Evolutionary conservation across 2,329 filamentous ascomycete genomes (phyloP).

Genomic region (Fonsecaea pugnacius): DNA sequence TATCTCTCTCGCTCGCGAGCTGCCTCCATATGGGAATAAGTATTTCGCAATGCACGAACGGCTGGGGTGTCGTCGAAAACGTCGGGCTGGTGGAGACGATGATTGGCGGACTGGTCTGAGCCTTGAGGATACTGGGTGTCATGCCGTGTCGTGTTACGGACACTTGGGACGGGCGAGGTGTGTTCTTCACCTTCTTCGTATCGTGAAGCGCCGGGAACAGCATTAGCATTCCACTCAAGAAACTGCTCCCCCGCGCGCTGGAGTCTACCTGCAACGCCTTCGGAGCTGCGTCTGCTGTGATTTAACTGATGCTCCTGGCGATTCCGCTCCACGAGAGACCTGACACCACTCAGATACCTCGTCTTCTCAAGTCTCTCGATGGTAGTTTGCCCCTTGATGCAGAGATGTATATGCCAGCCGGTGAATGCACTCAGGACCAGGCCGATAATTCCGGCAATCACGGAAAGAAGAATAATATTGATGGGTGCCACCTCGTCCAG

Average conservation of each 20-base stretch:
- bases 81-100: neutral
- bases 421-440: slow-evolving; percentile 89
- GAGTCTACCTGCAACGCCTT: slow-evolving; percentile 45
- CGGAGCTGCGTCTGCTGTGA: slow-evolving; percentile 46
- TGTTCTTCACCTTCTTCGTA: slow-evolving; percentile 77
- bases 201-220: slow-evolving; percentile 76
- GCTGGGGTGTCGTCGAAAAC: slow-evolving; percentile 34
- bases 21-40: slow-evolving; percentile 57
- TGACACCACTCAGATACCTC: slow-evolving; percentile 81
- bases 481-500: slow-evolving; percentile 80
- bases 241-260: slow-evolving; percentile 73
- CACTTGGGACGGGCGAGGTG: slow-evolving; percentile 43
- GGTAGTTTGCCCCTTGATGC: slow-evolving; percentile 80
- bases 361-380: slow-evolving; percentile 97
- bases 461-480: slow-evolving; percentile 85
- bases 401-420: slow-evolving; percentile 85
- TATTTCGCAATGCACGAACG: slow-evolving; percentile 56
- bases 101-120: slow-evolving; percentile 10
- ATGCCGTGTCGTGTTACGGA: slow-evolving; percentile 18
- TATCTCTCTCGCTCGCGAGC: slow-evolving; percentile 70
- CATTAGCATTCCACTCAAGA: slow-evolving; percentile 79
- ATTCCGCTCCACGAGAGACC: slow-evolving; percentile 70
- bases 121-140: slow-evolving; percentile 15
- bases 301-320: slow-evolving; percentile 57
- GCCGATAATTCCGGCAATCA: slow-evolving; percentile 87